phyloP scores from a whole-genome alignment of 805 yeast species.

The Candida gorgasii region DNA sequence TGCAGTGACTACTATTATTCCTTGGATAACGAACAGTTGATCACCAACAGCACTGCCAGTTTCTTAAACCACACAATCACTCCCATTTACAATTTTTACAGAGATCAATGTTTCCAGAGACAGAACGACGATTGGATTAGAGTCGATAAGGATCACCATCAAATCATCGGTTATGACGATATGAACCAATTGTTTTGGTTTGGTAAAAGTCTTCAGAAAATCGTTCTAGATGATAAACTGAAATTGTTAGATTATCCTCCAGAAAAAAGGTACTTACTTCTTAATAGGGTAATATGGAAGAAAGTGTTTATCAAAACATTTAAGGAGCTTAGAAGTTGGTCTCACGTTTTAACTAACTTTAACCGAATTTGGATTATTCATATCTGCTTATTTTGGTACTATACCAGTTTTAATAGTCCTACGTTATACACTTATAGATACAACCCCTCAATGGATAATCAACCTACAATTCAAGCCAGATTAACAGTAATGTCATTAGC shows the following conservation, averaged over 20 bases:
- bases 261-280: constrained; percentile 53
- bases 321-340: constrained; percentile 73
- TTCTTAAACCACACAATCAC: constrained; percentile 71
- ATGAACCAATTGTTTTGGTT: constrained; percentile 89
- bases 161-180: constrained; percentile 84
- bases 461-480: constrained; percentile 58
- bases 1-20: constrained; percentile 68
- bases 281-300: constrained; percentile 64
- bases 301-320: constrained; percentile 73
- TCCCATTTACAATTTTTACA: constrained; percentile 66
- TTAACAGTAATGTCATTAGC: constrained; percentile 65
- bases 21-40: constrained; percentile 28
- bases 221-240: constrained; percentile 47
- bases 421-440: constrained; percentile 64
- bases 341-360: constrained; percentile 70
- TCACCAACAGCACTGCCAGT: constrained; percentile 23
- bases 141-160: constrained; percentile 63
- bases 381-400: constrained; percentile 73
- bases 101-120: constrained; percentile 52
- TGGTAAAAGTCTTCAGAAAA: constrained; percentile 61
- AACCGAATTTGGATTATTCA: constrained; percentile 82
- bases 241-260: constrained; percentile 55
- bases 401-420: constrained; percentile 67
- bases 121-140: constrained; percentile 46
- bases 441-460: constrained; percentile 52